Evolutionary conservation across 139 green algal genomes (phyloP), one percentile per base, ranked within the genome.

Genomic region (Helicosporidium sp.): DNA sequence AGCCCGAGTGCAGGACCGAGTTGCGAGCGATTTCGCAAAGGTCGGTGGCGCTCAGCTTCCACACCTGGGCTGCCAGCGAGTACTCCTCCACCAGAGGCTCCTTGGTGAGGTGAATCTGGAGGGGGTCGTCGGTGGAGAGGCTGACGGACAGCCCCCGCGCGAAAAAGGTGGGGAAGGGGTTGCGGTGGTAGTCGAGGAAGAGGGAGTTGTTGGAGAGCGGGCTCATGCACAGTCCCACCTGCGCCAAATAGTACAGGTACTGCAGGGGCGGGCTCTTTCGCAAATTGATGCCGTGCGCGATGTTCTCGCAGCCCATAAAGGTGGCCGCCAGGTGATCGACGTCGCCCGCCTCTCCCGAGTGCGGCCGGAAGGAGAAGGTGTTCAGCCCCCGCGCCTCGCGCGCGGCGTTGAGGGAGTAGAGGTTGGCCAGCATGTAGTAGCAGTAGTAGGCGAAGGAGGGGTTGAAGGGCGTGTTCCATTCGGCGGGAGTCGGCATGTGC

Each of bases 101-200:
- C 58, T 91, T 92, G 48, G 87, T 95, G 52, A 95, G 68, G 71
- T 95, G 85, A 51, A 87, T 84, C 58, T 80, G 72, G 39, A 66
- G 35, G 17, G 66, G 75, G 60, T 82, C 73, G 29, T 82, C 73
- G 4, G 73, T 81, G 36, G 36, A 82, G 43, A 62, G 44, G 23
- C n/a, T 33, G 10, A 55, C 54, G 26, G 60, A 76, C 18, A 97
- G 69, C 17, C 89, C 89, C 22, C 89, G 74, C 13, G 87, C 81
- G 57, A 99, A 97, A 65, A 96, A 96, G 27, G 73, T 61, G 19
- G 89, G 89, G 66, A 99, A 94, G n/a, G 89, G 89, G 74, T 99
- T 99, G 49, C 72, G 73, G 75, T 96, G 87, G 74, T 99, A 99
- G 75, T 99, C 89, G 42, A 97, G 69, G 73, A 99, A 99, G 19